Evolutionary conservation across 768 basidiomycete genomes (phyloP), one percentile per base, ranked within the genome.

Genomic region (Daedalea quercina): DNA sequence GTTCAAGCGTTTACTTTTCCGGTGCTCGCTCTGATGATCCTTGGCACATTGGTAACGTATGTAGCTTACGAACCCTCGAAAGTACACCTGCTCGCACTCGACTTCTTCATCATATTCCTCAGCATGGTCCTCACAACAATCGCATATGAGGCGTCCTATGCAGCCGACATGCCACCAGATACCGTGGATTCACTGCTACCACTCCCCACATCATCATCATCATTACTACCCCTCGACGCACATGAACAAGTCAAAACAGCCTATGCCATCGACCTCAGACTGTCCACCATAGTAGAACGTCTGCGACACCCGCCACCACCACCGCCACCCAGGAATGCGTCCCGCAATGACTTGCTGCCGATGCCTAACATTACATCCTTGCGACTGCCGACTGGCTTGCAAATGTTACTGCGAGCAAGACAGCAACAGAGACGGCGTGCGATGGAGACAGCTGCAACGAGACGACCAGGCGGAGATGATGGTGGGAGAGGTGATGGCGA

Each of bases 101-200:
- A 91, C 71, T 53, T 82, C 60, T 64, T 78, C 67, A 89, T 90
- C 55, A 69, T 90, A 35, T 64, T 73, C 55, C 73, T 89, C n/a
- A 84, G 88, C 62, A 63, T 82, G 54, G 58, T 87, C 51, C 80
- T 86, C 68, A 76, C 79, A 7, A 79, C 78, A 43, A 80, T 90
- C 55, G 76, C 85, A 26, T 88, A 84, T 67, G 88, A 89, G 63
- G 65, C 73, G 66, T 81, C 64, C 63, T 75, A 63, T 47, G 76
- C 60, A 63, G 72, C 60, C 60, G 76, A 60, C 57, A 64, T 64
- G 68, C 57, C 72, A 42, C 69, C 72, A 52, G 62, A 71, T 60
- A 74, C 65, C 58, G 66, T 68, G 52, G 79, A 83, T 62, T 60
- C 70, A 20, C 65, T 73, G 51, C 54, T 65, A 33, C 59, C 67